phyloP scores from a whole-genome alignment of 768 basidiomycete species.

The Boletus patriciae region DNA sequence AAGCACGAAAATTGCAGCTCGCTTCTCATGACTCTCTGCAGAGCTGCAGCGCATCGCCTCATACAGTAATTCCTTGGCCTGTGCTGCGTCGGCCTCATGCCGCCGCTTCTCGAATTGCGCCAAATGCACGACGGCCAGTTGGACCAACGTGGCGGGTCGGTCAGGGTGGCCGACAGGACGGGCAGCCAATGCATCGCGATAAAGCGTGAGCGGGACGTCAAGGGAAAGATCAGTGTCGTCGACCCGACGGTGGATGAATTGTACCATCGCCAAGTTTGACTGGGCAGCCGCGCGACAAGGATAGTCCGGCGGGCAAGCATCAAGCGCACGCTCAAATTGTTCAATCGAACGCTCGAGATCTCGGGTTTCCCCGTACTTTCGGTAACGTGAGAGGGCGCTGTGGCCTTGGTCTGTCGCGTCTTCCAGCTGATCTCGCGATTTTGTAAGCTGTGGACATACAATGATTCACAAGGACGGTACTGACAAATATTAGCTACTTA shows the following conservation, averaged over 20 bases:
- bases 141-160: neutral
- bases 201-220: neutral
- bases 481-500: neutral
- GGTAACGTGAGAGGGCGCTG: too few species aligned
- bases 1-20: neutral
- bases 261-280: constrained; percentile 2
- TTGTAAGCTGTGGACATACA: neutral
- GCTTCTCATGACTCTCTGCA: neutral
- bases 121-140: neutral
- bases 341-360: neutral
- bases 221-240: neutral
- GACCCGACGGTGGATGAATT: neutral
- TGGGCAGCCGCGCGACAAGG: constrained; percentile 3
- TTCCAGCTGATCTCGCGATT: neutral
- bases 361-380: too few species aligned
- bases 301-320: neutral
- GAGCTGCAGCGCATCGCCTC: neutral
- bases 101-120: neutral
- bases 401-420: neutral
- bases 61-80: neutral
- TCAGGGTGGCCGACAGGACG: constrained; percentile 7
- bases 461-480: neutral
- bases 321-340: neutral
- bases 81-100: neutral
- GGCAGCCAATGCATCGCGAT: neutral